Evolutionary conservation across 2,329 filamentous ascomycete genomes (phyloP).

Genomic region (Hypoxylon sp.): DNA sequence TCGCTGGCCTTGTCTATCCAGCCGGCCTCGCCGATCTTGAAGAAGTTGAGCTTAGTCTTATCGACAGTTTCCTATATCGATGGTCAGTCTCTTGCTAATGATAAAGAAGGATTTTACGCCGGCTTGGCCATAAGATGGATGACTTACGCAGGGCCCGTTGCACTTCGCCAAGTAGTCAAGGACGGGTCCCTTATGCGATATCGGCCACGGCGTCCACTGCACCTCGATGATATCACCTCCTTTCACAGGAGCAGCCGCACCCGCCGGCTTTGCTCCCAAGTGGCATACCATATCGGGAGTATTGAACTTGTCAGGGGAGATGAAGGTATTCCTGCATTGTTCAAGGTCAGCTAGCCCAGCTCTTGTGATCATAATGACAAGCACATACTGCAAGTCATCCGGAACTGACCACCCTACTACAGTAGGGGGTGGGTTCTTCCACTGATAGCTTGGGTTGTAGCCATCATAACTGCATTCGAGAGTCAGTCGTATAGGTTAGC

Average conservation of each 20-base stretch:
- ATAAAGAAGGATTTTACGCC: background rate
- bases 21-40: constrained; percentile 44
- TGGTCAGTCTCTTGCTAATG: constrained; percentile 5
- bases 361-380: background rate
- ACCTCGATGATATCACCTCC: constrained; percentile 51
- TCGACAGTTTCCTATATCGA: constrained; percentile 37
- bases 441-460: constrained; percentile 53
- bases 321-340: constrained; percentile 48
- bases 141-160: constrained; percentile 37
- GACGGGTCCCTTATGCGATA: constrained; percentile 47
- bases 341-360: constrained; percentile 14
- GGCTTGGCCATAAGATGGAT: background rate
- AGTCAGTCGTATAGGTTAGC: constrained; percentile 17
- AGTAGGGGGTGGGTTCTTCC: constrained; percentile 46
- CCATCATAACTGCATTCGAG: constrained; percentile 49
- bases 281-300: constrained; percentile 53
- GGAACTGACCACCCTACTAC: constrained; percentile 54
- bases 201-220: constrained; percentile 52
- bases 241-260: constrained; percentile 49
- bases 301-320: constrained; percentile 46
- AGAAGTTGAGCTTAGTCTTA: constrained; percentile 45
- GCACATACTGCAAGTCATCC: constrained; percentile 50
- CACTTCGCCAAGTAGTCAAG: constrained; percentile 44
- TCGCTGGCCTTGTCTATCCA: constrained; percentile 42
- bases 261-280: constrained; percentile 49